These are phyloP conservation scores for Fraxinus latifolia DNA, from an alignment of 305 asterid species.

Conservation along the genomic window DNA sequence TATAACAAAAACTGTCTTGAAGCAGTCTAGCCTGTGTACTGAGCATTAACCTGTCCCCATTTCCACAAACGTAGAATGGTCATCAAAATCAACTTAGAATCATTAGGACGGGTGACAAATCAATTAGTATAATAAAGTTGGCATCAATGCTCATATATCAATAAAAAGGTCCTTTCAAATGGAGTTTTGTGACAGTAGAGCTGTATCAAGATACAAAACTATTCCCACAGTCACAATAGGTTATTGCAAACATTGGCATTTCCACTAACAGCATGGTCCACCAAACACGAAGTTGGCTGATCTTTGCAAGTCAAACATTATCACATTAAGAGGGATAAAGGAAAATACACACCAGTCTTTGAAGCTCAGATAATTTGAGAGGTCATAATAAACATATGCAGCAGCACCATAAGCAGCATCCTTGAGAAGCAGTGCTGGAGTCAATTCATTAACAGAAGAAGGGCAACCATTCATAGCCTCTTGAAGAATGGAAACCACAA, in stretches of 20 bases:
- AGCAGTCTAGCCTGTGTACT: conserved; percentile 13
- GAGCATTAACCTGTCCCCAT: not conserved
- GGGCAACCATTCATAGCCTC: conserved; percentile 95
- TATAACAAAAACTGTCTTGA: not conserved
- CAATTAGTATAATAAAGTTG: conserved; percentile 7
- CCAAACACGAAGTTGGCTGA: conserved; percentile 16
- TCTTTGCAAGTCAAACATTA: conserved; percentile 10
- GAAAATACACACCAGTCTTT: conserved; percentile 72
- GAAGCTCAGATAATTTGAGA: conserved; percentile 88
- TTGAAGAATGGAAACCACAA: conserved; percentile 91
- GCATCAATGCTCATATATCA: conserved; percentile 17
- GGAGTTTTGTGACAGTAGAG: not conserved
- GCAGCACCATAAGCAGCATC: conserved; percentile 99
- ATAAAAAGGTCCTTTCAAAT: not conserved
- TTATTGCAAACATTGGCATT: conserved; percentile 16
- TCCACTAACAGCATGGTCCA: conserved; percentile 7
- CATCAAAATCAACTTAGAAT: not conserved
- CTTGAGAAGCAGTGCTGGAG: conserved; percentile 80
- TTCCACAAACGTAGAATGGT: not conserved
- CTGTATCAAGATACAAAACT: conserved; percentile 12
- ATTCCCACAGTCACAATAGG: conserved; percentile 1
- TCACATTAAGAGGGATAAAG: conserved; percentile 5
- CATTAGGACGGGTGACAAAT: conserved; percentile 12
- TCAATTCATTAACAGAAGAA: conserved; percentile 71
- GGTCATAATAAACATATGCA: conserved; percentile 89